Conservation (phyloP, 129 eudicot species). For the Helianthus annuus region HanXRQr2.0-SUNRISE NC_035445.2:158349417-158349916, state of each 20-base stretch:
- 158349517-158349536: constrained; percentile 22
- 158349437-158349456: constrained; percentile 3
- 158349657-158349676: constrained; percentile 24
- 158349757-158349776: neutral
- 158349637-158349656: constrained; percentile 16
- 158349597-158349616: constrained; percentile 10
- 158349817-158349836: neutral
- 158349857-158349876: neutral
- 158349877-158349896: neutral
- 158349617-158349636: neutral
- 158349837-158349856: constrained; percentile 5
- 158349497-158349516: constrained; percentile 22
- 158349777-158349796: constrained; percentile 1
- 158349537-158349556: constrained; percentile 17
- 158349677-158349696: neutral
- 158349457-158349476: constrained; percentile 20
- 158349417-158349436: constrained; percentile 30
- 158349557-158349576: neutral
- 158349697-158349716: neutral
- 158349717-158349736: neutral
- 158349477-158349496: constrained; percentile 17
- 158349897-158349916: constrained; percentile 3
- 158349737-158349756: constrained; percentile 6
- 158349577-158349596: constrained; percentile 1
- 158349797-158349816: neutral